Evolutionary conservation across 106 monocot genomes (phyloP), one percentile per base, ranked within the genome.

Genomic region (Gastrodia elata): DNA sequence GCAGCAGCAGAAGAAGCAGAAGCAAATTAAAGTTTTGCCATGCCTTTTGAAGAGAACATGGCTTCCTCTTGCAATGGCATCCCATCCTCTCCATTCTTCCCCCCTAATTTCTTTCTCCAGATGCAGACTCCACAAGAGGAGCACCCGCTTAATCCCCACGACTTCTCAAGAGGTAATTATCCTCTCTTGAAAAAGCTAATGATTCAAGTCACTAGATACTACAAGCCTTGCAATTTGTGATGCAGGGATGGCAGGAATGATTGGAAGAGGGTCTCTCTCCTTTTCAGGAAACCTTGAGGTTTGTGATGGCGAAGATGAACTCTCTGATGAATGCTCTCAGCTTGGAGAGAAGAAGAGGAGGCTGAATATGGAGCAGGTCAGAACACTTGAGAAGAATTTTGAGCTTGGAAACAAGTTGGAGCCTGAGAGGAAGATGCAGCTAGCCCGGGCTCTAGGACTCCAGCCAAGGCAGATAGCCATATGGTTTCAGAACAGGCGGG

Each of bases 251-350:
- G 70, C 1, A 75, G 28, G 70, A 26, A 69, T 81, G 37, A 49
- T 78, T 37, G 77, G 83, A 73, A 85, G 80, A 37, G 37, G 35
- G 57, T 77, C 84, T 0, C 28, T 80, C 67, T 65, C 75, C 6
- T 85, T 83, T 13, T 36, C 65, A 4, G 65, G 65, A 0, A 67
- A 67, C 20, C 39, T 52, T 56, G 76, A 77, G 11, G n/a, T n/a
- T n/a, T n/a, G n/a, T n/a, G n/a, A n/a, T n/a, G 82, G 74, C 15
- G 91, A 94, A 22, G 94, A 91, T 2, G 87, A 90, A 37, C 76
- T 86, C 64, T 90, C 90, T 2, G 94, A 86, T n/a, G 91, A 87
- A 28, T 77, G 83, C 22, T 80, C 87, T 0, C 77, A 69, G 24
- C 68, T 34, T 0, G 87, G 82, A 36, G 87, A 84, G 78, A 87